Base-by-base conservation (phyloP, 768 basidiomycete species). In the Hortiboletus flavorubellus region DNA sequence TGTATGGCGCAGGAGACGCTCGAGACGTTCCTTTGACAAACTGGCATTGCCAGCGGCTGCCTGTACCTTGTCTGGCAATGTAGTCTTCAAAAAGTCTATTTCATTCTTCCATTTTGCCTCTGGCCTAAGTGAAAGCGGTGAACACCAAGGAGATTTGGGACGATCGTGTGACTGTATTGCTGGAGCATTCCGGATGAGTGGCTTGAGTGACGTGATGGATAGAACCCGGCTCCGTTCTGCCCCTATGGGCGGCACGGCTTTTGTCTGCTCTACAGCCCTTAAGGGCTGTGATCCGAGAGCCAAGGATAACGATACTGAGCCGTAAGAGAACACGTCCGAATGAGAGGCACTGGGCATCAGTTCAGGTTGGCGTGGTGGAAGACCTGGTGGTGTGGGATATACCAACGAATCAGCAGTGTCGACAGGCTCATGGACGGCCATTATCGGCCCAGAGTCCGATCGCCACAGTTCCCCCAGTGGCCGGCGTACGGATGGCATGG, bases 201-300 rank as follows among this genome's bases (percentile, higher is more conserved):
- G 15, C 26, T 53, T 56, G 49, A 46, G 46, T 14, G 66, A 46
- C 45, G 53, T 47, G 46, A 59, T 62, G 12, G 67, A 59, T 21
- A 65, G 41, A 3, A 62, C 65, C 9, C 64, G 43, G 33, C 56
- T 64, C n/a, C 71, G 63, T 56, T 71, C 69, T 34, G 69, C 67
- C 34, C 69, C 69, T 53, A 68, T 72, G 26, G 69, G 69, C 2
- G 55, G 48, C 11, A 68, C 59, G 29, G 50, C 40, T 29, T 59
- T 72, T 37, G 57, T 55, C 12, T 40, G 61, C 18, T 69, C 63
- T 4, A 63, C 55, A 29, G 59, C 59, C 46, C 42, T 41, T 11
- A 69, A 21, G 46, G 67, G 65, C 50, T 64, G 67, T 55, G 65
- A 71, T 34, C 63, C 71, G 8, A 59, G 54, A 26, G 69, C 65